Evolutionary conservation across 2,329 filamentous ascomycete species (phyloP).

Genomic region (Penicillium sp.): DNA sequence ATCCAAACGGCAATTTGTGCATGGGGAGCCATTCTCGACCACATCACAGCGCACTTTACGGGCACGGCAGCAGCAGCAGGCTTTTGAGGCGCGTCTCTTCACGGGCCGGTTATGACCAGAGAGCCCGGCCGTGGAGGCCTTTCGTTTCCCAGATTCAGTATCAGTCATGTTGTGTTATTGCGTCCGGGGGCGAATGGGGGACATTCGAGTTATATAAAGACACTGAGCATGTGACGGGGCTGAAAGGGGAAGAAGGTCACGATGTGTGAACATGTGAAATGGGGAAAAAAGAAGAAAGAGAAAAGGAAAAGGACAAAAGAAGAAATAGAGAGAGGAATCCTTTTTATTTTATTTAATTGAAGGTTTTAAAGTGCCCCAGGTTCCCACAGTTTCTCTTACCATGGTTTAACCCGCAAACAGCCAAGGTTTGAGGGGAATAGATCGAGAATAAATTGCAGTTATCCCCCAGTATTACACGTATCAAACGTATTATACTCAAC

Average conservation of each 20-base stretch:
- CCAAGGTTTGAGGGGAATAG: constrained; percentile 3
- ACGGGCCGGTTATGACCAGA: constrained; percentile 56
- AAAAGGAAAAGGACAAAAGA: neutral
- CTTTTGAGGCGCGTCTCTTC: constrained; percentile 86
- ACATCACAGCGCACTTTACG: constrained; percentile 94
- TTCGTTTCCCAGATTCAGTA: constrained; percentile 51
- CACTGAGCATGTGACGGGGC: neutral
- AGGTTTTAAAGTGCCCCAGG: constrained; percentile 31
- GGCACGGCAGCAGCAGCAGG: constrained; percentile 82
- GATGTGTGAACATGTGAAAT: neutral
- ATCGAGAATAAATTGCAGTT: neutral
- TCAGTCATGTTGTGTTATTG: constrained; percentile 27
- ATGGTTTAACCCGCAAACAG: neutral
- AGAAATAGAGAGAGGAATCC: constrained; percentile 18
- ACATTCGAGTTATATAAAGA: constrained; percentile 17
- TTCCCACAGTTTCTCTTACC: constrained; percentile 6
- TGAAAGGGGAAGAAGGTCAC: neutral
- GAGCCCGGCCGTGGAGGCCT: constrained; percentile 56
- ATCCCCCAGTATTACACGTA: neutral
- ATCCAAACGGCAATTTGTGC: constrained; percentile 73
- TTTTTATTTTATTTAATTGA: constrained; percentile 17
- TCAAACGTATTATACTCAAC: too few relatives aligned
- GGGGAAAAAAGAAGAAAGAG: constrained; percentile 1
- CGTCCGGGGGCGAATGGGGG: constrained; percentile 18
- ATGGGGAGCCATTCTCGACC: constrained; percentile 78